A percentile compares a stretch with the other conserved stretches of the same genome.
These are phyloP conservation scores for Fragaria nilgerrensis DNA, from an alignment of 306 rosid genomes.

Conservation along the genomic window DNA sequence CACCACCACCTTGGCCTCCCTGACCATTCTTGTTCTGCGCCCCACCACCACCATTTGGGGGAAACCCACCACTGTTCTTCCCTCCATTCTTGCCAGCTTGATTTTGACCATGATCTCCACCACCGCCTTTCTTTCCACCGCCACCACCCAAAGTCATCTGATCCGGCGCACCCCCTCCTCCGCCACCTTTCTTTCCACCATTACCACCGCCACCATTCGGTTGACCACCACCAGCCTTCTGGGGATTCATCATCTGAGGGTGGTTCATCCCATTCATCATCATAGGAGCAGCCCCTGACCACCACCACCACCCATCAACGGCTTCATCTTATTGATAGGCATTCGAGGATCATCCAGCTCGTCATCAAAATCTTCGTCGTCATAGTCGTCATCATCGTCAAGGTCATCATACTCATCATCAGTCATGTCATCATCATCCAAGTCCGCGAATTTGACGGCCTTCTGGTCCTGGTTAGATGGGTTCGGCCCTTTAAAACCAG, in stretches of 20 bases:
- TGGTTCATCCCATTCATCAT: conserved; percentile 43
- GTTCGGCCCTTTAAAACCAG: conserved; percentile 27
- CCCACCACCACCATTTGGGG: conserved; percentile 23
- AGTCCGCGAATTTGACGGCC: conserved; percentile 43
- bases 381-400: conserved; percentile 35
- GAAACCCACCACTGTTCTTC: conserved; percentile 29
- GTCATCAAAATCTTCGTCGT: conserved; percentile 43
- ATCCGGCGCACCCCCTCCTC: conserved; percentile 29
- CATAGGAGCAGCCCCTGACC: conserved; percentile 42
- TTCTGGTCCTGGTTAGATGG: conserved; percentile 46
- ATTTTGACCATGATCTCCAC: conserved; percentile 29
- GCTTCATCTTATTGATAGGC: conserved; percentile 44
- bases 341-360: conserved; percentile 52
- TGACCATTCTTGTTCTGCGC: conserved; percentile 25
- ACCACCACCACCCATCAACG: conserved; percentile 41
- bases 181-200: conserved; percentile 25
- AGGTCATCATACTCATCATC: conserved; percentile 48
- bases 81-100: conserved; percentile 39
- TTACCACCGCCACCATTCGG: conserved; percentile 21
- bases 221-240: conserved; percentile 34
- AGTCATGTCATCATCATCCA: conserved; percentile 45
- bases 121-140: conserved; percentile 48
- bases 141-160: conserved; percentile 36
- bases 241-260: conserved; percentile 44
- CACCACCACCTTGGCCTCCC: conserved; percentile 27